Percentiles rank a stretch among this genome's conserved stretches.
These are phyloP conservation scores for Yamadazyma mexicana DNA, from an alignment of 1,139 yeast genomes.

Conservation along the genomic window DNA sequence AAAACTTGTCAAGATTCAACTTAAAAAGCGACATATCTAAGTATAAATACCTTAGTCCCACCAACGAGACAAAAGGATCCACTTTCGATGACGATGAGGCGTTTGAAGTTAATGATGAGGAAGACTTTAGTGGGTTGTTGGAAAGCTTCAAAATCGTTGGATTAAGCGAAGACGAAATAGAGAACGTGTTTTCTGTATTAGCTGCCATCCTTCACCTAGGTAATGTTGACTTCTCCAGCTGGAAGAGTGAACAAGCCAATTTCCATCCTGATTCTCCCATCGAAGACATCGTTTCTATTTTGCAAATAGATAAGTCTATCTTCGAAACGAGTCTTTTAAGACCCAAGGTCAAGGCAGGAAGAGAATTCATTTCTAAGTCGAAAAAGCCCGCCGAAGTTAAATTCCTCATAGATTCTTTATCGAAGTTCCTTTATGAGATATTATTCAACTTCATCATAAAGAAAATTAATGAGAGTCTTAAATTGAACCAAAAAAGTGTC, in stretches of 20 bases:
- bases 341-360: slow-evolving; percentile 91
- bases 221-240: slow-evolving; percentile 71
- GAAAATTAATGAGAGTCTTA: slow-evolving; percentile 72
- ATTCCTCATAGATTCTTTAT: slow-evolving; percentile 79
- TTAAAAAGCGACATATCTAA: slow-evolving; percentile 45
- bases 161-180: slow-evolving; percentile 54
- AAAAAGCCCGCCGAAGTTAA: slow-evolving; percentile 80
- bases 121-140: slow-evolving; percentile 60
- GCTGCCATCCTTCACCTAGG: slow-evolving; percentile 86
- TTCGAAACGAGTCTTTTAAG: slow-evolving; percentile 61
- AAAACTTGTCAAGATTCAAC: slow-evolving; percentile 49
- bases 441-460: slow-evolving; percentile 77
- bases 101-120: slow-evolving; percentile 72
- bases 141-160: slow-evolving; percentile 78
- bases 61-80: slow-evolving; percentile 34
- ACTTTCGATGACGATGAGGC: slow-evolving; percentile 42
- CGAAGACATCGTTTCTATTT: slow-evolving; percentile 54
- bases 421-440: slow-evolving; percentile 84
- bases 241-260: slow-evolving; percentile 78
- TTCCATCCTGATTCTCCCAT: slow-evolving; percentile 58
- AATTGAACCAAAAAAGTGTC: slow-evolving; percentile 16
- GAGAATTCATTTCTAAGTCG: slow-evolving; percentile 80
- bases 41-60: slow-evolving; percentile 52
- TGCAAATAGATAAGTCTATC: slow-evolving; percentile 61
- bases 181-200: slow-evolving; percentile 62